Evolutionary conservation across 495 filamentous ascomycete genomes (phyloP).

Genomic region (Venustampulla echinocandica): DNA sequence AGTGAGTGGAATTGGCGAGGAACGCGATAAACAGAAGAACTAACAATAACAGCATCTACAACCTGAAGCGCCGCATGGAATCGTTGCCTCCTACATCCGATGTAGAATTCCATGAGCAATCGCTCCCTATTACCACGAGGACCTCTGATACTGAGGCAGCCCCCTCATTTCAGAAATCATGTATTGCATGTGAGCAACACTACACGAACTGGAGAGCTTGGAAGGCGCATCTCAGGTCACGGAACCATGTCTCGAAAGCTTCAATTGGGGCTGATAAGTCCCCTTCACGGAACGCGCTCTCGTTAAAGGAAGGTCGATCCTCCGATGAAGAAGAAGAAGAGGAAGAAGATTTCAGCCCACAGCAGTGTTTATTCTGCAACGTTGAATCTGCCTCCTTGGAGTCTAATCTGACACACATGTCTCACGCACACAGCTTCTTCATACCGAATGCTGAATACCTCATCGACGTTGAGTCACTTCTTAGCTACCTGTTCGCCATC

Average conservation of each 20-base stretch:
- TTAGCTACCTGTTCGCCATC: conserved; percentile 25
- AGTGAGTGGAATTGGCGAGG: conserved; percentile 8
- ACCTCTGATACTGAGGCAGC: background rate
- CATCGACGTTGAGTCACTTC: conserved; percentile 24
- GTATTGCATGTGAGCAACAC: conserved; percentile 3
- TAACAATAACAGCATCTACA: conserved; percentile 19
- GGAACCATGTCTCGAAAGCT: conserved; percentile 1
- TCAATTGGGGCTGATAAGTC: background rate
- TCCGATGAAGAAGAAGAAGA: no score
- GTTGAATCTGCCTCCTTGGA: conserved; percentile 17
- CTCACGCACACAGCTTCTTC: conserved; percentile 25
- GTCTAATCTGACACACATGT: conserved; percentile 27
- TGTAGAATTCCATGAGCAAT: conserved; percentile 11
- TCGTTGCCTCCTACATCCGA: conserved; percentile 19
- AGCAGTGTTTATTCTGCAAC: conserved; percentile 26
- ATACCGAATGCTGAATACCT: conserved; percentile 23
- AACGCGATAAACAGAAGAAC: background rate
- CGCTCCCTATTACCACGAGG: background rate
- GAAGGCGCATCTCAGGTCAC: conserved; percentile 6
- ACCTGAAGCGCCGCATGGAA: conserved; percentile 20
- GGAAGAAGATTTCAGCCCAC: conserved; percentile 9
- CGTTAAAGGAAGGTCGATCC: no score
- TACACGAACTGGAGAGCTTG: conserved; percentile 6
- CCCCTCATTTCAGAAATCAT: conserved; percentile 5
- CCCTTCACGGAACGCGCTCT: conserved; percentile 1